phyloP scores from a whole-genome alignment of 202 grass and related monocot genomes.

The Miscanthus sacchariflorus region DNA sequence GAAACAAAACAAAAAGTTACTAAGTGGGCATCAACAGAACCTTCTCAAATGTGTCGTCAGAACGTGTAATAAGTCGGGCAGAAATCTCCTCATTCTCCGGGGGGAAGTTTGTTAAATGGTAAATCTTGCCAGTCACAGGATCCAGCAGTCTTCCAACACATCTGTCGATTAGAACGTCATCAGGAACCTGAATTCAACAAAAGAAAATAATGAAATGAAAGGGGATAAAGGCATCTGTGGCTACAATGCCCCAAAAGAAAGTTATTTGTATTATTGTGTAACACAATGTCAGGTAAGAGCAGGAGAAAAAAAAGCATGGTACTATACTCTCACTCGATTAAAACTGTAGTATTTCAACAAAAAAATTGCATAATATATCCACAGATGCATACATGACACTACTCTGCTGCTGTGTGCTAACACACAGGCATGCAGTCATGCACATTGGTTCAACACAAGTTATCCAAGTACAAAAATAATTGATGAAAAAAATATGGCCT shows the following conservation, averaged over 20 bases:
- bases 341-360: not conserved
- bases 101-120: slow-evolving; percentile 81
- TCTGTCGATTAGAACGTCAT: slow-evolving; percentile 91
- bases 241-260: not conserved
- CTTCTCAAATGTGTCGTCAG: slow-evolving; percentile 91
- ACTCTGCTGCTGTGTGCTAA: not conserved
- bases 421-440: not conserved
- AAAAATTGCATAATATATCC: not conserved
- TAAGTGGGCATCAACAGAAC: slow-evolving; percentile 48
- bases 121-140: slow-evolving; percentile 90
- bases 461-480: not conserved
- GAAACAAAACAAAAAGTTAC: slow-evolving; percentile 23
- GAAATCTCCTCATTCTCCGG: slow-evolving; percentile 87
- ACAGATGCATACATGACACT: not conserved
- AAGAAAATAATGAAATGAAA: slow-evolving; percentile 41
- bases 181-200: slow-evolving; percentile 86
- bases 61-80: slow-evolving; percentile 70
- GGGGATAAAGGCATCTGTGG: slow-evolving; percentile 16
- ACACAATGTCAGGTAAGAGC: slow-evolving; percentile 10
- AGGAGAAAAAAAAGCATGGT: not conserved
- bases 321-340: not conserved
- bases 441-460: not conserved
- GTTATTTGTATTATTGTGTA: not conserved
- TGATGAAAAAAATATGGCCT: not conserved
- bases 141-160: slow-evolving; percentile 96